These are phyloP conservation scores for Sarocladium kiliense DNA, from an alignment of 2,329 filamentous ascomycete genomes.

Conservation along the genomic window DNA sequence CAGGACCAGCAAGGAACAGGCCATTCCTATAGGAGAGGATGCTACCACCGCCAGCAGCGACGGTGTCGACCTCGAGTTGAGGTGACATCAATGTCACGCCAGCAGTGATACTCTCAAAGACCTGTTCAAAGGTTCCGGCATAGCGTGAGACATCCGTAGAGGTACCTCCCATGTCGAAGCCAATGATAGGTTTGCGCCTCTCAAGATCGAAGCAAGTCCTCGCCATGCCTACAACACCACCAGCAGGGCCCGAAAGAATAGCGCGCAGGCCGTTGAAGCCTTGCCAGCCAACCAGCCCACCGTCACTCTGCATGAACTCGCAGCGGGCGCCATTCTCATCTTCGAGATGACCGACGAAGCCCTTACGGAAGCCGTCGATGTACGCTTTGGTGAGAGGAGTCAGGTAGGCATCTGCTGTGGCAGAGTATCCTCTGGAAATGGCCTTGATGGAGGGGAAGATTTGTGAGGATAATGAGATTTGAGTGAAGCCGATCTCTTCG, in stretches of 20 bases:
- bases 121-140: slow-evolving; percentile 71
- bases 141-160: slow-evolving; percentile 89
- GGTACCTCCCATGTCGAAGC: slow-evolving; percentile 92
- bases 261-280: slow-evolving; percentile 79
- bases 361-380: slow-evolving; percentile 69
- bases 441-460: slow-evolving; percentile 40
- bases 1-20: slow-evolving; percentile 83
- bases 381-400: slow-evolving; percentile 35
- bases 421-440: slow-evolving; percentile 35
- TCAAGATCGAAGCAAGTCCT: slow-evolving; percentile 82
- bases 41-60: slow-evolving; percentile 54
- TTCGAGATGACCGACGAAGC: slow-evolving; percentile 74
- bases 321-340: slow-evolving; percentile 70
- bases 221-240: slow-evolving; percentile 87
- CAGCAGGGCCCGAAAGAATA: slow-evolving; percentile 83
- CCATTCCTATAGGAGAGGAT: slow-evolving; percentile 53
- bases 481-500: slow-evolving; percentile 65
- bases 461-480: slow-evolving; percentile 56
- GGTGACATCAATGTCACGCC: slow-evolving; percentile 92
- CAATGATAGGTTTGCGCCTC: slow-evolving; percentile 81
- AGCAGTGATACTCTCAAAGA: slow-evolving; percentile 89
- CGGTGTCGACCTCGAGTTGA: slow-evolving; percentile 90
- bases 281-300: slow-evolving; percentile 66
- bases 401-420: slow-evolving; percentile 38
- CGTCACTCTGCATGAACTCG: slow-evolving; percentile 93